Base-by-base conservation (phyloP, 306 rosid genomes). In the Parietaria judaica region DNA sequence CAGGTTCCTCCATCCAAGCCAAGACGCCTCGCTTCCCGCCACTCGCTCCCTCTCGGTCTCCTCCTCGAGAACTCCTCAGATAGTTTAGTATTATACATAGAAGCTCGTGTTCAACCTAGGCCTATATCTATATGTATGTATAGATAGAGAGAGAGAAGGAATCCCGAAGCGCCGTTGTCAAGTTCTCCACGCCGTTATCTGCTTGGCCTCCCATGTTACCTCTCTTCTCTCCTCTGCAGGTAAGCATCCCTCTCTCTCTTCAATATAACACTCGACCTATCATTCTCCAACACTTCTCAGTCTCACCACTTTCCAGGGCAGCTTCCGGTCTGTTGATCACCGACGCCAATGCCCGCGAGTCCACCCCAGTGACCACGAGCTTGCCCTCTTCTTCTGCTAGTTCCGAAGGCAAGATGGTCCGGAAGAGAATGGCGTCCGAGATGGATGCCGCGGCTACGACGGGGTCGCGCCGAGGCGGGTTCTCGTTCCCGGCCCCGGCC, bases 341-440 rank as follows among this genome's bases (percentile, higher is more conserved):
- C 47, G 66, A 65, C 36, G 71, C 72, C 66, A 56, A 71, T 58
- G 57, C 45, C 45, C 2, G 45, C 45, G 45, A 41, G 6, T 5
- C 45, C 45, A 8, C 2, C 45, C 45, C 6, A 41, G 45, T 41
- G 39, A 11, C 8, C 9, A 6, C 48, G 71, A 49, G 4, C 14
- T n/a, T n/a, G 10, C 14, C 5, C 14, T 49, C 53, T 11, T 49
- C 53, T 49, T 49, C 53, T 49, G 9, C 53, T 5, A 0, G 0
- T 9, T n/a, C 53, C 15, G 14, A 11, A 1, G 15, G 49, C 43
- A 87, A 88, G 50, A 77, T 88, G 76, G 75, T 82, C 58, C 74
- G 96, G 67, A 92, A 92, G 66, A 84, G 99, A 72, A 74, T 86
- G 87, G 99, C 99, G 2, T 88, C 94, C 0, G 99, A 92, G 69